These are phyloP conservation scores for Colletotrichum sidae DNA, from an alignment of 2,329 filamentous ascomycete species.

Conservation along the genomic window DNA sequence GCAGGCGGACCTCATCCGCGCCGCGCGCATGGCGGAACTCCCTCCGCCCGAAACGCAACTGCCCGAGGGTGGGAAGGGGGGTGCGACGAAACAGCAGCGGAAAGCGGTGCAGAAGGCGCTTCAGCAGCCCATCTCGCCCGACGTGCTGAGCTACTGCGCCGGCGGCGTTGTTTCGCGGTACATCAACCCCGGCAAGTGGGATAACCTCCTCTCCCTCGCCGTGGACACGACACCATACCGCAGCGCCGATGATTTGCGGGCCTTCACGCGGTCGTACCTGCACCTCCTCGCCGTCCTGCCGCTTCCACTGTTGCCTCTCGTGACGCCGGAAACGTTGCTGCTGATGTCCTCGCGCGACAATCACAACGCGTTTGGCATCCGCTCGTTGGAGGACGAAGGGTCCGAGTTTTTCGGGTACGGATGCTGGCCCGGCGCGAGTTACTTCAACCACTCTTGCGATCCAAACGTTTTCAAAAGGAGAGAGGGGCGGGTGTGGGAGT, in stretches of 20 bases:
- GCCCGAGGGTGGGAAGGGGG: background rate
- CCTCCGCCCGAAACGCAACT: too few species aligned
- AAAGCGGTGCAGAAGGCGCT: conserved; percentile 26
- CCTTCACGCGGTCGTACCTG: conserved; percentile 24
- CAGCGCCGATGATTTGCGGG: conserved; percentile 19
- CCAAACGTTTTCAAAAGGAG: conserved; percentile 26
- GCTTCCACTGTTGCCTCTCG: conserved; percentile 8
- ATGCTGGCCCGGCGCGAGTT: conserved; percentile 32
- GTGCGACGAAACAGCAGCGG: conserved; percentile 20
- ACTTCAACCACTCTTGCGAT: conserved; percentile 34
- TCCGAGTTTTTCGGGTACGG: conserved; percentile 35
- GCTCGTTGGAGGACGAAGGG: conserved; percentile 33
- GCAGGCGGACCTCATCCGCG: conserved; percentile 26
- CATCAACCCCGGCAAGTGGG: conserved; percentile 8
- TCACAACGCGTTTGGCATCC: conserved; percentile 32
- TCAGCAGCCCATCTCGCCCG: conserved; percentile 19
- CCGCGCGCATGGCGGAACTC: conserved; percentile 11
- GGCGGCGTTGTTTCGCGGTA: conserved; percentile 26
- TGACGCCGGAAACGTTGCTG: conserved; percentile 18
- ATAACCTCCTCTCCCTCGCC: conserved; percentile 26
- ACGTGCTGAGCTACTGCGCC: conserved; percentile 28
- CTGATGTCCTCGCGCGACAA: conserved; percentile 30
- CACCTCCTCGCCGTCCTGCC: conserved; percentile 33
- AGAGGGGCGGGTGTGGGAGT: conserved; percentile 29
- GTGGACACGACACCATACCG: conserved; percentile 26